Conservation (phyloP, 371 early-diverging fungal genomes). For the Blastocladiella emersonii region DNA sequence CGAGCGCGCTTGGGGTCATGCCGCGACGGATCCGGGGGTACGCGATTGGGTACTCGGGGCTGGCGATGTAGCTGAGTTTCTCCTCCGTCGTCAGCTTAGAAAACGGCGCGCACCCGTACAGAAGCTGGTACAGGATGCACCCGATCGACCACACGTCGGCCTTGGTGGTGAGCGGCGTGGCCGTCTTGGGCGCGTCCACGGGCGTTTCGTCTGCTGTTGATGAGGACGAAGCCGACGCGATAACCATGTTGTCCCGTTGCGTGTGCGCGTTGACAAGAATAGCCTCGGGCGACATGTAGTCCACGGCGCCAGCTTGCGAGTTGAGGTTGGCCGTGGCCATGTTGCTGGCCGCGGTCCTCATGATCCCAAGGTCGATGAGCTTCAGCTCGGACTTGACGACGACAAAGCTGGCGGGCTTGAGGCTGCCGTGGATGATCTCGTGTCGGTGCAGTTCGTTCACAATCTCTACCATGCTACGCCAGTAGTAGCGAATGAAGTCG, state of each 20-base stretch:
- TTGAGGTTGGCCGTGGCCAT: slow-evolving; percentile 89
- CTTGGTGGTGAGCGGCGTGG: slow-evolving; percentile 38
- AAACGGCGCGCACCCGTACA: slow-evolving; percentile 84
- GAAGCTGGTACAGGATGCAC: slow-evolving; percentile 89
- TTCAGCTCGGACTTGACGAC: slow-evolving; percentile 70
- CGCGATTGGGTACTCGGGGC: slow-evolving; percentile 41
- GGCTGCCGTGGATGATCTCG: slow-evolving; percentile 84
- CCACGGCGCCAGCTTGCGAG: slow-evolving; percentile 81
- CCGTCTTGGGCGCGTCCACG: too few relatives aligned
- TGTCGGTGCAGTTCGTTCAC: slow-evolving; percentile 74
- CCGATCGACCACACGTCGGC: slow-evolving; percentile 98
- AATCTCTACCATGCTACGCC: slow-evolving; percentile 35
- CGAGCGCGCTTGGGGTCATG: slow-evolving; percentile 12
- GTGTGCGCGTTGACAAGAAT: neutral
- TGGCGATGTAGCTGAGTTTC: slow-evolving; percentile 54
- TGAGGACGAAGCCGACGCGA: slow-evolving; percentile 14
- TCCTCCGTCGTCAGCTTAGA: slow-evolving; percentile 46
- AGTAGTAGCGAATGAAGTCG: slow-evolving; percentile 61
- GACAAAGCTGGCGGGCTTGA: slow-evolving; percentile 93
- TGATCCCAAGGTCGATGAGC: slow-evolving; percentile 98
- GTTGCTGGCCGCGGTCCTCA: slow-evolving; percentile 80
- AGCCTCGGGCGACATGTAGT: slow-evolving; percentile 94
- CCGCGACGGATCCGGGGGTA: slow-evolving; percentile 33
- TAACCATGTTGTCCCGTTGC: slow-evolving; percentile 5
- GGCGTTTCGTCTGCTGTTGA: slow-evolving; percentile 1